Evolutionary conservation across 768 basidiomycete species (phyloP), one percentile per base, ranked within the genome.

Genomic region (Lactarius deliciosus): DNA sequence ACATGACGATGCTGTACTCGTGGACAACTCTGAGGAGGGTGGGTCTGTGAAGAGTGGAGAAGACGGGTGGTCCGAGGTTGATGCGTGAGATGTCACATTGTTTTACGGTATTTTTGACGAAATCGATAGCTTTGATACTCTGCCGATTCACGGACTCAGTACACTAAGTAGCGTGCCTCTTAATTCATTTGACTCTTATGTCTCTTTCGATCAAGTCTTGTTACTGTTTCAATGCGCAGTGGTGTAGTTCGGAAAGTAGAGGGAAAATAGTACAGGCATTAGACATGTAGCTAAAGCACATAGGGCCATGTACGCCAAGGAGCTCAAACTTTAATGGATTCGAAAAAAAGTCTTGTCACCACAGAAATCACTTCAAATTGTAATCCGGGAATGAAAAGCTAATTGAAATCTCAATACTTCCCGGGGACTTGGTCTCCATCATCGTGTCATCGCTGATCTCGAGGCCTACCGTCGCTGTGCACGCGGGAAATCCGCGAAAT

Each of bases 61-160:
- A 2, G 66, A 68, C 9, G 66, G 50, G 20, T 68, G 66, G 66
- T 60, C 66, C 10, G 63, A 68, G 30, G 53, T 64, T 11, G 50
- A 67, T 43, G 62, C 57, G 0, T 68, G 36, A 64, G 25, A 36
- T 30, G 40, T 16, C 0, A 8, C n/a, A 13, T 25, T 0, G 16
- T 53, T 34, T 28, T 28, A 30, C n/a, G 9, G 22, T 32, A 20
- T n/a, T n/a, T 40, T 13, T 30, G 34, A 59, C 28, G 25, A 50
- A 50, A 15, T 53, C 2, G 25, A 15, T 53, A 28, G 25, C 22
- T 25, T 25, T 13, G 25, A 53, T 25, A 53, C 9, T 45, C 45
- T 45, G 8, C 45, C 45, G 45, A n/a, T 11, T 15, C 22, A 25
- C 13, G 50, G 13, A 53, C 50, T 15, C 22, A 2, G 47, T 22